Evolutionary conservation across 2,329 filamentous ascomycete species (phyloP), one percentile per base, ranked within the genome.

Genomic region (Calonectria naviculata): DNA sequence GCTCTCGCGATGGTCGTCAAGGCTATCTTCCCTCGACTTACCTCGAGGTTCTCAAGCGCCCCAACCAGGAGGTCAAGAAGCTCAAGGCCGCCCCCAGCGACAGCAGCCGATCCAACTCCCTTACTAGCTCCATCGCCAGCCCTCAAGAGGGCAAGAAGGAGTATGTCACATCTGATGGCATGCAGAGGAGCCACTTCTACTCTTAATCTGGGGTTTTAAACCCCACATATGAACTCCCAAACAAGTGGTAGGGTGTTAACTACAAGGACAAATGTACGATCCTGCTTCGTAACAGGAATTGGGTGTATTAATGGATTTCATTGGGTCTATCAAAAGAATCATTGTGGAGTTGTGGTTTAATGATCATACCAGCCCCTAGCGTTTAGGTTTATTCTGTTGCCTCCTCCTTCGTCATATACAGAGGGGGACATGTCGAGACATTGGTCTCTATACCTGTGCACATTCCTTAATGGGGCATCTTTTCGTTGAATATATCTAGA

Each of bases 1-100:
- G 97, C 67, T 93, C 96, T 17, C 90, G 97, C 71, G 95, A 98
- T 81, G 95, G 95, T 54, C 90, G 95, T 29, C 92, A 98, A 78
- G 97, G 97, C 9, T 99, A 98, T 81, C 88, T 99, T 7, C 97
- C 97, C 2, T 92, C 93, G 1, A 95, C 95, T 1, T 99, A 98
- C 80, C 89, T 99, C 31, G 95, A 98, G 83, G 89, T 97, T 60
- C 86, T 91, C 29, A 87, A 88, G 78, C 85, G 88, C 62, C 87
- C 90, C 0, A 86, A 85, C 26, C 85, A 86, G 31, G 83, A 84
- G 34, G 80, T 88, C 13, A 88, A 89, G 73, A 85, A 87, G 60
- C 89, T 90, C 78, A 88, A 89, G 81, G 83, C 84, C 24, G 83
- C 84, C 12, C 77, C 86, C 13, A 86, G 84, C 76, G 87, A 89